Evolutionary conservation across 2,329 filamentous ascomycete genomes (phyloP).

Genomic region (Macrophomina phaseolina): DNA sequence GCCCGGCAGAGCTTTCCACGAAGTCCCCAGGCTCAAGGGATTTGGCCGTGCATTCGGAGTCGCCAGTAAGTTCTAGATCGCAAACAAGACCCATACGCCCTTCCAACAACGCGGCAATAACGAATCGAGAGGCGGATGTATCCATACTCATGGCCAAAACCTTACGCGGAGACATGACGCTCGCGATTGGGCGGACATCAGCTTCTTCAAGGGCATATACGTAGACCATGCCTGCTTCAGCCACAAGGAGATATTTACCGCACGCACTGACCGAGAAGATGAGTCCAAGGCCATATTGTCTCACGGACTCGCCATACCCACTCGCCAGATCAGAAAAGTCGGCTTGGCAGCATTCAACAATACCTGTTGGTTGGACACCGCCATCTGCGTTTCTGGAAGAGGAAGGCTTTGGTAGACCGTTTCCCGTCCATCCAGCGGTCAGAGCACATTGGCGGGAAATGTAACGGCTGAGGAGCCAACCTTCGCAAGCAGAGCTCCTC

Average conservation of each 20-base stretch:
- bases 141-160: slow-evolving; percentile 69
- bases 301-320: slow-evolving; percentile 1
- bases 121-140: slow-evolving; percentile 60
- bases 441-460: slow-evolving; percentile 59
- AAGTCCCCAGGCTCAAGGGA: slow-evolving; percentile 2
- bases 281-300: slow-evolving; percentile 35
- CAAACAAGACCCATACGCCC: slow-evolving; percentile 67
- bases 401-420: slow-evolving; percentile 36
- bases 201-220: slow-evolving; percentile 57
- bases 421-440: slow-evolving; percentile 48
- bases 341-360: slow-evolving; percentile 26
- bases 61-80: slow-evolving; percentile 49
- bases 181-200: slow-evolving; percentile 55
- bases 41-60: not conserved
- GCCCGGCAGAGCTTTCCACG: slow-evolving; percentile 6
- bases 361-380: slow-evolving; percentile 18
- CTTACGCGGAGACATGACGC: slow-evolving; percentile 61
- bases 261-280: slow-evolving; percentile 63
- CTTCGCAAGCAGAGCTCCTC: slow-evolving; percentile 29
- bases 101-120: slow-evolving; percentile 65
- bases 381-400: not conserved
- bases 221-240: slow-evolving; percentile 60
- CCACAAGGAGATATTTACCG: slow-evolving; percentile 63
- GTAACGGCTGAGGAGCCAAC: slow-evolving; percentile 53
- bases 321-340: slow-evolving; percentile 29